phyloP scores from a whole-genome alignment of 257 asterid genomes.

The Przewalskia tangutica region DNA sequence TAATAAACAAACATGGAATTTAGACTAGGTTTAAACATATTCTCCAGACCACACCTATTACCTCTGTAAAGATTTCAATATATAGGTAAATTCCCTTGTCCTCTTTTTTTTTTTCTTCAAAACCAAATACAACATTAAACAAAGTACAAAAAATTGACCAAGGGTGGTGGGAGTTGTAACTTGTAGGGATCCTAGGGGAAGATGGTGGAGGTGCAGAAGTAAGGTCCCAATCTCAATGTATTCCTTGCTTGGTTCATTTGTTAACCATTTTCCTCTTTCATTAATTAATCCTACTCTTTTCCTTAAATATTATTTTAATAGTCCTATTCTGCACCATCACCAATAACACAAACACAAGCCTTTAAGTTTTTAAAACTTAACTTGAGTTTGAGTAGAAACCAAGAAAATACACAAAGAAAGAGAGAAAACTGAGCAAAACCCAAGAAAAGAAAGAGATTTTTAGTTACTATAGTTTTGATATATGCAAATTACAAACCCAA shows the following conservation, averaged over 20 bases:
- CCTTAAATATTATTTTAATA: not conserved
- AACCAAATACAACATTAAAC: not conserved
- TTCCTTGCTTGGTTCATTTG: constrained; percentile 23
- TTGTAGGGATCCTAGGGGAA: constrained; percentile 26
- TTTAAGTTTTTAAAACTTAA: not conserved
- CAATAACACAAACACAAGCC: not conserved
- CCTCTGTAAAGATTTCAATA: not conserved
- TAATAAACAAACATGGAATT: not conserved
- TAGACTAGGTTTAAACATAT: not conserved
- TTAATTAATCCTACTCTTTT: not conserved
- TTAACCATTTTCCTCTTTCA: constrained; percentile 2
- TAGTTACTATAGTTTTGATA: not conserved
- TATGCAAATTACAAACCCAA: constrained; percentile 31
- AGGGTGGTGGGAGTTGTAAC: constrained; percentile 7
- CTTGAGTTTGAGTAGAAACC: not conserved
- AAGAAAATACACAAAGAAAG: constrained; percentile 1
- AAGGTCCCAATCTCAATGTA: constrained; percentile 32
- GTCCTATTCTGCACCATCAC: not conserved
- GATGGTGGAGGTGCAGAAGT: constrained; percentile 12
- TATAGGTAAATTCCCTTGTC: not conserved
- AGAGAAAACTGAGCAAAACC: constrained; percentile 14
- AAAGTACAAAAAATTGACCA: not conserved
- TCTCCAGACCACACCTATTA: not conserved
- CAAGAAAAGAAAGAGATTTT: constrained; percentile 14
- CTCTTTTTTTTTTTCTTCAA: not conserved